Base-by-base conservation (phyloP, 176 grass and related monocot genomes). In the Oryza longistaminata region DNA sequence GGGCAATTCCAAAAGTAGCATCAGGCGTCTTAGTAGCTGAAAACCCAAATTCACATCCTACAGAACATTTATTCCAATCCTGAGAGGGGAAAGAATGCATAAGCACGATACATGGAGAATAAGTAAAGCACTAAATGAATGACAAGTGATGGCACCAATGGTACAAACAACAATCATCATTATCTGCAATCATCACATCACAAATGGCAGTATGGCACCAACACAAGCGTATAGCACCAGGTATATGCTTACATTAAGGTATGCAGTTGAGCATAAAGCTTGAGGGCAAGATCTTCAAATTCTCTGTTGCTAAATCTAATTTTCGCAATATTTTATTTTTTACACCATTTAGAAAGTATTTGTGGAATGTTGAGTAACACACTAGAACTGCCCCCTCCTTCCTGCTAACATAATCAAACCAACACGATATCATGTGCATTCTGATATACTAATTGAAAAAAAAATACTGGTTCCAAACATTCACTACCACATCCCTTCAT, bases 41-140 rank as follows among this genome's bases (percentile, higher is more conserved):
- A 88, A 87, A 88, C 35, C 93, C 93, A 79, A 98, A 98, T 21
- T 94, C 83, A 85, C 93, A 98, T 37, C 89, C 89, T 75, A 96
- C 91, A 34, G 84, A 90, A 74, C 96, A 98, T 73, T 79, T 87
- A 76, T 79, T 96, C 83, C 88, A 98, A 82, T 98, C 96, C 93
- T 96, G 93, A 89, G 81, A 62, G 40, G 44, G 62, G 35, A 39
- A 82, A 80, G 6, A 68, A 58, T 75, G 44, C 33, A 42, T 81
- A 78, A 86, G 73, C 33, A 81, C 80, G 19, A 15, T 58, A 24
- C 5, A 66, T 15, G 21, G 85, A 86, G 50, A 85, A 15, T 44
- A 84, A 25, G 31, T 37, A 22, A 75, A 83, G 19, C 22, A 35
- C 79, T 45, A 55, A 64, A 44, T 19, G 11, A 24, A 22, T 39